Base-by-base conservation (phyloP, 371 early-diverging fungal species). In the Rozella allomycis region DNA sequence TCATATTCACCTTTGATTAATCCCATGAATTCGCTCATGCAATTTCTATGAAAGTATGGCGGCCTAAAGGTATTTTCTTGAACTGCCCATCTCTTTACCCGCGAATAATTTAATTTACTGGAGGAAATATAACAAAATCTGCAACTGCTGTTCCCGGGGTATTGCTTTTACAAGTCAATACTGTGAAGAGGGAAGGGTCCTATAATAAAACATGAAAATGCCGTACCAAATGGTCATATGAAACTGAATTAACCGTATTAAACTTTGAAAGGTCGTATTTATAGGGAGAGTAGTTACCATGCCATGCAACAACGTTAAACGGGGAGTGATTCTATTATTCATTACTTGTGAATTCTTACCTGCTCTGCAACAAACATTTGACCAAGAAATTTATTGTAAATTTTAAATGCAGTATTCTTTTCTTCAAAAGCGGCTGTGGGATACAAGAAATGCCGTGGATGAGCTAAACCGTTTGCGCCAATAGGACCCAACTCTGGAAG, bases 121-220 rank as follows among this genome's bases (percentile, higher is more conserved):
- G 91, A 41, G 94, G 91, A 58, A 90, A 90, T 25, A 87, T 82
- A 28, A 84, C 91, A 62, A 93, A 93, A 47, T 93, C 94, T 7
- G 82, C 81, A 17, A 87, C 52, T 4, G 91, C 85, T 0, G 72
- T 69, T 35, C 88, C 90, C 2, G 90, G 84, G 40, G 63, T 67
- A 30, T 64, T 67, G 3, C 82, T 78, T 50, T 82, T 82, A 43
- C 70, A 73, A 8, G 93, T 91, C 22, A 91, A 59, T 1, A 88
- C 90, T 1, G 93, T 91, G 47, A 84, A 87, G 37, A 86, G 78
- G 13, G 87, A 85, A 12, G 90, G 90, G 47, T 90, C 90, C 70
- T 68, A 13, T 7, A n/a, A 13, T 8, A 34, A 26, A 30, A 37
- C 13, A 17, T 17, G 20, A 26, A 41, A 8, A 29, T 6, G 28